phyloP scores from a whole-genome alignment of 306 rosid species.

The Malus domestica region ASM211411v1 NC_041805.1:12305501-12306000 shows the following conservation, averaged over 20 bases:
- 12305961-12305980: not conserved
- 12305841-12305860: constrained; percentile 52
- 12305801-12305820: constrained; percentile 77
- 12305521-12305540: constrained; percentile 32
- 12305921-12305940: not conserved
- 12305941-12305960: not conserved
- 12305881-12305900: constrained; percentile 64
- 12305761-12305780: constrained; percentile 88
- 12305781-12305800: constrained; percentile 90
- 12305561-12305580: constrained; percentile 27
- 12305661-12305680: not conserved
- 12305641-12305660: constrained; percentile 28
- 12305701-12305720: not conserved
- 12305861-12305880: constrained; percentile 60
- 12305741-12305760: constrained; percentile 44
- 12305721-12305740: constrained; percentile 44
- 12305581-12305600: constrained; percentile 43
- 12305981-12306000: constrained; percentile 1
- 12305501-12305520: constrained; percentile 34
- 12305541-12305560: constrained; percentile 32
- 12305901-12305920: not conserved
- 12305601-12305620: constrained; percentile 14
- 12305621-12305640: constrained; percentile 19
- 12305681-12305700: not conserved
- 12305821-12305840: constrained; percentile 55